Evolutionary conservation across 2,329 filamentous ascomycete species (phyloP).

Genomic region (Exophiala lecanii-corni): DNA sequence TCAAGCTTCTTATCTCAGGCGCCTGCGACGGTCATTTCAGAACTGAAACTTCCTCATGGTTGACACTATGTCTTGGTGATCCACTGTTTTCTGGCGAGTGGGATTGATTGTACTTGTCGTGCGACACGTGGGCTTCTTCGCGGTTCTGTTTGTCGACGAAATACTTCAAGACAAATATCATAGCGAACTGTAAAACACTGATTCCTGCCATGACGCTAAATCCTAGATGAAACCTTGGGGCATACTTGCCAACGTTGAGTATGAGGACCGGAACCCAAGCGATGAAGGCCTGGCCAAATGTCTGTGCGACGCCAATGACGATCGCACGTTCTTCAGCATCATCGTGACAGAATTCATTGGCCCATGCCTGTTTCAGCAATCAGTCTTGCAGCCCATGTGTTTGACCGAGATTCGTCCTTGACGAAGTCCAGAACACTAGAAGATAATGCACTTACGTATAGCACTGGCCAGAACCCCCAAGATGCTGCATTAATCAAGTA

Average conservation of each 20-base stretch:
- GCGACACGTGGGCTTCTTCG: too few relatives aligned
- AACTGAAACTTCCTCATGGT: too few relatives aligned
- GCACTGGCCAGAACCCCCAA: conserved; percentile 24
- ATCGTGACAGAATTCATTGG: conserved; percentile 47
- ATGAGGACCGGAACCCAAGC: conserved; percentile 25
- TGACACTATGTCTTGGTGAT: too few relatives aligned
- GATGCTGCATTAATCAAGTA: conserved; percentile 25
- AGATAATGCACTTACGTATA: conserved; percentile 21
- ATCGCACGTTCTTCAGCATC: conserved; percentile 43
- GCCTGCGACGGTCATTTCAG: too few relatives aligned
- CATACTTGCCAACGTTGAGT: conserved; percentile 23
- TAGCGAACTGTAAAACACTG: conserved; percentile 18
- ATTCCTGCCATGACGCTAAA: conserved; percentile 21
- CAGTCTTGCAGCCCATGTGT: too few relatives aligned
- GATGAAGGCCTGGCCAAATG: conserved; percentile 24
- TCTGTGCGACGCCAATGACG: conserved; percentile 46
- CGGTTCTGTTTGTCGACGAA: conserved; percentile 13
- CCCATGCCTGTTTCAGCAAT: conserved; percentile 39
- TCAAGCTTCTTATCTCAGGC: too few relatives aligned
- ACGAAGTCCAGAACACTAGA: conserved; percentile 4
- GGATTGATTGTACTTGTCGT: too few relatives aligned
- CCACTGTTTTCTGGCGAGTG: too few relatives aligned
- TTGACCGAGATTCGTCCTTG: neutral
- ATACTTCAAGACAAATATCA: conserved; percentile 23
- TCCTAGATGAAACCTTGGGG: conserved; percentile 21